phyloP scores from a whole-genome alignment of 2,329 filamentous ascomycete genomes.

The Fusarium sp. region DNA sequence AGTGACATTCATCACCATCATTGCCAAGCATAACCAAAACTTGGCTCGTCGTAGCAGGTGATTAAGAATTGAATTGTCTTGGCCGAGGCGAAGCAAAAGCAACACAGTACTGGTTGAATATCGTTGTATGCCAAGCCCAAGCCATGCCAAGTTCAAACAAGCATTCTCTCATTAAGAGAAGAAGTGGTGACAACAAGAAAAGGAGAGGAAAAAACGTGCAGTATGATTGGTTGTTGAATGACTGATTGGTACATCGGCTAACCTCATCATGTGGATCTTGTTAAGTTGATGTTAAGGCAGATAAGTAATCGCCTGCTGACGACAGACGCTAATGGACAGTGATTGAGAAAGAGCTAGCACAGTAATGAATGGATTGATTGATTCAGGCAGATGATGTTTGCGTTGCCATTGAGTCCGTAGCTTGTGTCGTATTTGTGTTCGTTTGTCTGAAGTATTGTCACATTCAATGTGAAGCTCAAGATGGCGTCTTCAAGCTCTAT shows the following conservation, averaged over 20 bases:
- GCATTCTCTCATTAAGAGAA: slow-evolving; percentile 19
- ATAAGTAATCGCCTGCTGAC: slow-evolving; percentile 30
- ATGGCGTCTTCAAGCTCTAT: not conserved
- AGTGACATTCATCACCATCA: slow-evolving; percentile 23
- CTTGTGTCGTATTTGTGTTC: not conserved
- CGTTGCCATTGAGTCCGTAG: slow-evolving; percentile 7
- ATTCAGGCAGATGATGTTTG: slow-evolving; percentile 15
- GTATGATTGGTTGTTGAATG: slow-evolving; percentile 23
- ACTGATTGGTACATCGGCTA: slow-evolving; percentile 27
- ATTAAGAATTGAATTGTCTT: slow-evolving; percentile 23
- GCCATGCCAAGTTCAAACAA: slow-evolving; percentile 43
- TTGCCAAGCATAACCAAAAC: slow-evolving; percentile 22
- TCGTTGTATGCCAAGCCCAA: slow-evolving; percentile 37
- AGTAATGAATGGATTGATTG: slow-evolving; percentile 18
- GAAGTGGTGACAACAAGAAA: slow-evolving; percentile 5
- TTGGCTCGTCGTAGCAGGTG: slow-evolving; percentile 36
- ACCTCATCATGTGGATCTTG: slow-evolving; percentile 26
- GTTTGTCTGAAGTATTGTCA: not conserved
- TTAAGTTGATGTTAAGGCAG: slow-evolving; percentile 9
- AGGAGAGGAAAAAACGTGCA: slow-evolving; percentile 3
- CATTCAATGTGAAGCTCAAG: not conserved
- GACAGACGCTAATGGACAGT: slow-evolving; percentile 37
- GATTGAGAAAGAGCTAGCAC: slow-evolving; percentile 7
- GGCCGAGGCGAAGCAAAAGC: slow-evolving; percentile 36
- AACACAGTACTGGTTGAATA: slow-evolving; percentile 7